These are phyloP conservation scores for Rhizopus arrhizus DNA, from an alignment of 371 early-diverging fungal species.

Conservation along the genomic window DNA sequence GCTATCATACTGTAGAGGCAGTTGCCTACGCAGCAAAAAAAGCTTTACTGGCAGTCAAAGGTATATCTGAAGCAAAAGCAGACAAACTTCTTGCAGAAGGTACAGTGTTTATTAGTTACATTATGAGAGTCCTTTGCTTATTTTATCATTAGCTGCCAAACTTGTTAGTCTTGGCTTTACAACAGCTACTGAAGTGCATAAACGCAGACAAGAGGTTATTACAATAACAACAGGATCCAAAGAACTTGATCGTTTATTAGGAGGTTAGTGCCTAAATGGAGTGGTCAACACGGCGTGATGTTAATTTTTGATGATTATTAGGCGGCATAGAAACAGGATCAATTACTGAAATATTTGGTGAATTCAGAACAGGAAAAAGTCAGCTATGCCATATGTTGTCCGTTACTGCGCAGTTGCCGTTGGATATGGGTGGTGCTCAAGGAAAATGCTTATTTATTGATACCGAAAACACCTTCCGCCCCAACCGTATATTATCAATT, in stretches of 20 bases:
- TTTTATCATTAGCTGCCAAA: conserved; percentile 72
- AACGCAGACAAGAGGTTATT: conserved; percentile 85
- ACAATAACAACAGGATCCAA: conserved; percentile 94
- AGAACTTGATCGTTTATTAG: conserved; percentile 95
- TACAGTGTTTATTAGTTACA: conserved; percentile 25
- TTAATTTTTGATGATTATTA: conserved; percentile 14
- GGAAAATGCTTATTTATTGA: conserved; percentile 98
- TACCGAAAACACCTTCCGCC: conserved; percentile 98
- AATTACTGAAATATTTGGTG: conserved; percentile 99
- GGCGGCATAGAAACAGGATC: conserved; percentile 98
- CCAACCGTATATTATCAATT: conserved; percentile 86
- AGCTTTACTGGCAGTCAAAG: conserved; percentile 89
- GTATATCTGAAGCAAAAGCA: conserved; percentile 98
- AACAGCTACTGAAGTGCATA: conserved; percentile 94
- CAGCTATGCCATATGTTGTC: conserved; percentile 99
- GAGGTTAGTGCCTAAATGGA: conserved; percentile 58
- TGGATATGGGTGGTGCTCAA: conserved; percentile 88
- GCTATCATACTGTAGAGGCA: conserved; percentile 94
- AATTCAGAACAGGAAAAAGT: conserved; percentile 99
- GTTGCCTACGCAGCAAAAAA: conserved; percentile 98
- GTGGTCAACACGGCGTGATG: too few species aligned
- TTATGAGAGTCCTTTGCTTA: not conserved
- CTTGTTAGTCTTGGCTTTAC: conserved; percentile 97
- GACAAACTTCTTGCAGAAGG: conserved; percentile 97
- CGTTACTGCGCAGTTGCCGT: conserved; percentile 95